These are phyloP conservation scores for Metschnikowia shivogae DNA, from an alignment of 805 yeast genomes.

Conservation along the genomic window DNA sequence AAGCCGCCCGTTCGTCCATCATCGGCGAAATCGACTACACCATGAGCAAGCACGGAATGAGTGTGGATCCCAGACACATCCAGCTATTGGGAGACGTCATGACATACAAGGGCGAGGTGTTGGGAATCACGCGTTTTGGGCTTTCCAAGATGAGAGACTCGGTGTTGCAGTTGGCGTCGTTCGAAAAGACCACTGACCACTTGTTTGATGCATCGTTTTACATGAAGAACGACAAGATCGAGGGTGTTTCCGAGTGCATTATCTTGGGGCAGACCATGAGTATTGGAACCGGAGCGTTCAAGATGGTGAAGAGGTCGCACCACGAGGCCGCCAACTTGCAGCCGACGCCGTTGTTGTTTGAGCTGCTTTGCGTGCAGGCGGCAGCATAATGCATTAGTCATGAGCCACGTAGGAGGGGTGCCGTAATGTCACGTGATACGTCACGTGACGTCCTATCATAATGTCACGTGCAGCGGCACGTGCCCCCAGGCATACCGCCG, in stretches of 20 bases:
- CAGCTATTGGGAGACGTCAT: slow-evolving; percentile 96
- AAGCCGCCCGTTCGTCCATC: slow-evolving; percentile 93
- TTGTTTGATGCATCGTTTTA: slow-evolving; percentile 96
- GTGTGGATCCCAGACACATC: slow-evolving; percentile 99
- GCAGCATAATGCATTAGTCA: slow-evolving; percentile 6
- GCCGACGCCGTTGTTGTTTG: slow-evolving; percentile 45
- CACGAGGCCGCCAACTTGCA: slow-evolving; percentile 41
- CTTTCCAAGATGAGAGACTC: slow-evolving; percentile 98
- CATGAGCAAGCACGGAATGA: slow-evolving; percentile 99
- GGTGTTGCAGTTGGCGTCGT: slow-evolving; percentile 92
- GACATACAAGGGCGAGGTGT: slow-evolving; percentile 97
- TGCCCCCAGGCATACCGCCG: no score
- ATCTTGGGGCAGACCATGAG: slow-evolving; percentile 97
- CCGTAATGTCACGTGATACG: no score
- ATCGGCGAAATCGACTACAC: slow-evolving; percentile 94
- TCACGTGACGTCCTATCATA: no score
- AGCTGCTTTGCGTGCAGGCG: slow-evolving; percentile 31
- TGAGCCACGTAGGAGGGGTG: no score
- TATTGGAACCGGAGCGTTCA: slow-evolving; percentile 96
- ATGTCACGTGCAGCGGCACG: no score
- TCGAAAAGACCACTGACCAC: slow-evolving; percentile 98
- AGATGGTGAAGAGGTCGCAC: slow-evolving; percentile 61
- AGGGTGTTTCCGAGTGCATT: slow-evolving; percentile 97
- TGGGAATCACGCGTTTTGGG: slow-evolving; percentile 98
- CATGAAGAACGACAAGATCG: slow-evolving; percentile 92